Conservation (phyloP, 495 filamentous ascomycete species). For the Neurospora tetrasperma region DNA sequence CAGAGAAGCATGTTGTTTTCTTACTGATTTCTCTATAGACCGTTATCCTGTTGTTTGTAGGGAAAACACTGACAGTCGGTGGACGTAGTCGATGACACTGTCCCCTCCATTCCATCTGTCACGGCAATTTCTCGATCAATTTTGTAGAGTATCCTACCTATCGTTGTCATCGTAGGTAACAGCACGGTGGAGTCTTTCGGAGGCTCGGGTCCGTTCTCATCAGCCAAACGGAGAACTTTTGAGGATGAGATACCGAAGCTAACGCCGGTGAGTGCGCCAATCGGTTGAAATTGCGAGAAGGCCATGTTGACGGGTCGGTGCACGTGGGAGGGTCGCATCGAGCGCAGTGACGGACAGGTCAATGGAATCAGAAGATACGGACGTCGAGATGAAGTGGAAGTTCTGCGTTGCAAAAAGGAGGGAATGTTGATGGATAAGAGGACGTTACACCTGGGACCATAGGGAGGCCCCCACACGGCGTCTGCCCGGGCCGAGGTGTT, state of each 20-base stretch:
- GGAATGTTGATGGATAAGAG: background rate
- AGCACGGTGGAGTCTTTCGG: background rate
- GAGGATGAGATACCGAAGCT: background rate
- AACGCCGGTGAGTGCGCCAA: background rate
- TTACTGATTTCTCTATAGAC: background rate
- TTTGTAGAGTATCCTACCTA: background rate
- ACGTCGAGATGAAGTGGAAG: background rate
- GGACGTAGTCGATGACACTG: background rate
- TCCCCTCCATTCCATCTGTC: background rate
- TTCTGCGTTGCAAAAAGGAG: background rate
- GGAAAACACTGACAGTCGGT: background rate
- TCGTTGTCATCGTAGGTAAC: too few relatives aligned
- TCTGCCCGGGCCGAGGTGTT: background rate
- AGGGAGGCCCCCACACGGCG: background rate
- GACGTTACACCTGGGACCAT: background rate
- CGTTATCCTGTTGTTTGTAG: background rate
- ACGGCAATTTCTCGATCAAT: background rate
- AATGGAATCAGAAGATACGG: background rate
- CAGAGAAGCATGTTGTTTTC: background rate
- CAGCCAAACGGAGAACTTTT: background rate
- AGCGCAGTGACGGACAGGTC: background rate
- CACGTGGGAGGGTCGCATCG: background rate
- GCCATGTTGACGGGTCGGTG: background rate
- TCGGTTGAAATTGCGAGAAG: background rate
- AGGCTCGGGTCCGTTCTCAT: background rate